Evolutionary conservation across 1,284 basidiomycete genomes (phyloP).

Genomic region (Ceratobasidium sp.): DNA sequence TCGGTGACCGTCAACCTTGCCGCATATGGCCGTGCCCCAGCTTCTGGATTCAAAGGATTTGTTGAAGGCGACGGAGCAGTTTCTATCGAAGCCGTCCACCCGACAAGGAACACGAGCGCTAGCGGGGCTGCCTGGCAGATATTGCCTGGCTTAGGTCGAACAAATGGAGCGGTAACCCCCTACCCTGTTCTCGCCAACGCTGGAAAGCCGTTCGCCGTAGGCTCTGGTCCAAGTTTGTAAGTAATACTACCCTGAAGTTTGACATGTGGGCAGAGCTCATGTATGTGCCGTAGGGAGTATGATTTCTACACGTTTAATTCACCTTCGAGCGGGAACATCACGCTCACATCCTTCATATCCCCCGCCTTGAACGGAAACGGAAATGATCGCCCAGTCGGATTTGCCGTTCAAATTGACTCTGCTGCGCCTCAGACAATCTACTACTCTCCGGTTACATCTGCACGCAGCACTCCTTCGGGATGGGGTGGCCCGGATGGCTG

Average conservation of each 20-base stretch:
- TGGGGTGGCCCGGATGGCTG: conserved; percentile 61
- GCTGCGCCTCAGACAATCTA: conserved; percentile 53
- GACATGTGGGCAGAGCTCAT: no score
- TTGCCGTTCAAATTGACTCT: conserved; percentile 64
- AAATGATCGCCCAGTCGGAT: conserved; percentile 59
- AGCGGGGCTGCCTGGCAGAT: conserved; percentile 63
- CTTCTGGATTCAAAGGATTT: conserved; percentile 53
- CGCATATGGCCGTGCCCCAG: conserved; percentile 10
- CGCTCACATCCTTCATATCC: conserved; percentile 61
- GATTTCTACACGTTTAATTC: conserved; percentile 69
- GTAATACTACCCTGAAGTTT: conserved; percentile 41
- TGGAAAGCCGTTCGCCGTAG: conserved; percentile 63
- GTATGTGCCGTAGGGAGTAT: conserved; percentile 64
- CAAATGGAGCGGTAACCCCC: conserved; percentile 65
- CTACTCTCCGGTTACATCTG: conserved; percentile 59
- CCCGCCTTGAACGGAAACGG: conserved; percentile 66
- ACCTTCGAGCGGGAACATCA: conserved; percentile 53
- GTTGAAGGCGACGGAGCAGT: conserved; percentile 68
- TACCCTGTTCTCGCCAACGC: conserved; percentile 61
- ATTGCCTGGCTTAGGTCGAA: conserved; percentile 64
- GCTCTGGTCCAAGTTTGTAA: conserved; percentile 65
- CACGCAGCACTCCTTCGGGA: conserved; percentile 58
- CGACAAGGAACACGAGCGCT: conserved; percentile 59
- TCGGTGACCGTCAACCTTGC: conserved; percentile 29
- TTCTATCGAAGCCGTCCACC: conserved; percentile 69